These are phyloP conservation scores for Carex kokanica DNA, from an alignment of 176 grass and related monocot genomes.

Conservation along the genomic window DNA sequence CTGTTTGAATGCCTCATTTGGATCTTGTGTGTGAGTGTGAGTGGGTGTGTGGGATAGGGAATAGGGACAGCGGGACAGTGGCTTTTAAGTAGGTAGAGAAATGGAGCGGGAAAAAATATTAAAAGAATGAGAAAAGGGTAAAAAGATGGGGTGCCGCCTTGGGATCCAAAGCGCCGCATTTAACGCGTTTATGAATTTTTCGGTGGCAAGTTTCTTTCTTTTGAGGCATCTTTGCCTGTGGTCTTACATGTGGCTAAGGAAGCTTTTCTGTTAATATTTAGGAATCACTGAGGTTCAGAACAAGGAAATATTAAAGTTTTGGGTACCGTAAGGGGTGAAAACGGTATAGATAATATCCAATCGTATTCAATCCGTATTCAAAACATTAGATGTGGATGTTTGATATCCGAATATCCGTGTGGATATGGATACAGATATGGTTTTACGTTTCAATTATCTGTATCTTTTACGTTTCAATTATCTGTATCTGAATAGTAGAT, in stretches of 20 bases:
- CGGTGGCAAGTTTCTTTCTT: background rate
- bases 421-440: too few species aligned
- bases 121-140: background rate
- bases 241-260: background rate
- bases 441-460: too few species aligned
- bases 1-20: background rate
- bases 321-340: background rate
- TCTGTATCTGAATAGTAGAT: too few species aligned
- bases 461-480: too few species aligned
- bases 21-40: background rate
- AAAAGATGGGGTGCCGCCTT: background rate
- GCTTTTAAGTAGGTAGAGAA: slow-evolving; percentile 17
- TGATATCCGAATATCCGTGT: too few species aligned
- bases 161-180: slow-evolving; percentile 33
- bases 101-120: slow-evolving; percentile 28
- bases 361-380: too few species aligned
- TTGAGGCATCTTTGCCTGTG: background rate
- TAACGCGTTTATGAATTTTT: slow-evolving; percentile 13
- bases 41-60: background rate
- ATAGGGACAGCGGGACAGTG: background rate
- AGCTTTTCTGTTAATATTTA: background rate
- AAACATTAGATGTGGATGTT: too few species aligned
- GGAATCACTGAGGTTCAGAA: too few species aligned
- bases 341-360: too few species aligned
- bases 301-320: background rate